Conservation (phyloP, 1,284 basidiomycete species). For the Pseudozyma tsukubaensis region DNA sequence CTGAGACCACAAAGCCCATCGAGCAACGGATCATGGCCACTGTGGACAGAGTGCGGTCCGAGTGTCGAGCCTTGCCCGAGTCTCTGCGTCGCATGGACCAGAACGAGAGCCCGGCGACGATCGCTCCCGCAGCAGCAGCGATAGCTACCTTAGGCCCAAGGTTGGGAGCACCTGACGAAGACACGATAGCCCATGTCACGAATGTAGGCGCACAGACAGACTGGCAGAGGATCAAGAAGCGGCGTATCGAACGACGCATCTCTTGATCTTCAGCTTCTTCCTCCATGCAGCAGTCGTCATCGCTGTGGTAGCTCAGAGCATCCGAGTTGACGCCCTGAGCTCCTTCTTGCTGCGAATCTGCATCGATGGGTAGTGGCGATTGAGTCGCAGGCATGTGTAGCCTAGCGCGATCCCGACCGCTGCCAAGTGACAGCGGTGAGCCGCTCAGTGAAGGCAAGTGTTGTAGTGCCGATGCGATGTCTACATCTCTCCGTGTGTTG, state of each 20-base stretch:
- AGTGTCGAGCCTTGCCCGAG: constrained; percentile 31
- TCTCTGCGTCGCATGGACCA: constrained; percentile 37
- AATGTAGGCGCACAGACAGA: constrained; percentile 57
- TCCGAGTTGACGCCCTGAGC: background rate
- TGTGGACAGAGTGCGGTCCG: constrained; percentile 30
- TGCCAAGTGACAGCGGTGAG: constrained; percentile 42
- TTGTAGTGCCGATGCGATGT: constrained; percentile 51
- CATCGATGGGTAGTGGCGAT: constrained; percentile 12
- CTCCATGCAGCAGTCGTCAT: constrained; percentile 70
- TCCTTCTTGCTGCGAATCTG: background rate
- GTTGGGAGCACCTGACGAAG: constrained; percentile 27
- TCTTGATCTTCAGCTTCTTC: constrained; percentile 58
- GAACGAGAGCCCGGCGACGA: constrained; percentile 15
- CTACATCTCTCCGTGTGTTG: constrained; percentile 43
- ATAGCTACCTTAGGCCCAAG: constrained; percentile 22
- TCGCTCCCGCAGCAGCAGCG: constrained; percentile 20
- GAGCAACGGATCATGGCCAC: constrained; percentile 48
- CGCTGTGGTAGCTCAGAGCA: background rate
- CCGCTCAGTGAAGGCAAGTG: constrained; percentile 37
- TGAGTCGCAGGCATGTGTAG: constrained; percentile 4
- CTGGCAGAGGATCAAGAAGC: constrained; percentile 55
- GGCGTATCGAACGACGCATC: constrained; percentile 35
- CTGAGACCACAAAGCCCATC: constrained; percentile 60
- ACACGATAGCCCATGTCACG: constrained; percentile 53
- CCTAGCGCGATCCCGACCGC: constrained; percentile 6